Percentiles rank a stretch among this genome's conserved stretches.
These are phyloP conservation scores for Cicer bijugum DNA, from an alignment of 306 rosid species.

Conservation along the genomic window DNA sequence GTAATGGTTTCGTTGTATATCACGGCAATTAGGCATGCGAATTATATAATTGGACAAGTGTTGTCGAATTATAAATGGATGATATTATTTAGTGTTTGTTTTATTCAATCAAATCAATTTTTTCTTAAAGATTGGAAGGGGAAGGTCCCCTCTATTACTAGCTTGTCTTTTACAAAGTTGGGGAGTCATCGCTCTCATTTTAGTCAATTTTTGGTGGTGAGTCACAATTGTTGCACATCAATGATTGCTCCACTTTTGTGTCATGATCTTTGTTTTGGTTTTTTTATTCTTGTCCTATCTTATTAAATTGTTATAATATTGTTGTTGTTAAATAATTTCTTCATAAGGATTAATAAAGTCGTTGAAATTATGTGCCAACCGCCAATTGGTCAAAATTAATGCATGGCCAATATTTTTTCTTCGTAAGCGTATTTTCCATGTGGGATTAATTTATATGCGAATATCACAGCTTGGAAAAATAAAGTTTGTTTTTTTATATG, in stretches of 20 bases:
- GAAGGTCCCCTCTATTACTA: background rate
- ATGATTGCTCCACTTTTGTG: slow-evolving; percentile 52
- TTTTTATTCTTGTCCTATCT: slow-evolving; percentile 12
- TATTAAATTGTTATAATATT: background rate
- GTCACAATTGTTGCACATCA: slow-evolving; percentile 33
- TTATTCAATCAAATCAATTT: background rate
- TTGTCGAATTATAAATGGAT: background rate
- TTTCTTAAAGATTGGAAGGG: slow-evolving; percentile 12
- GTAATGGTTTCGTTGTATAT: background rate
- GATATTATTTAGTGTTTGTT: background rate
- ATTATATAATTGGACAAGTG: slow-evolving; percentile 19
- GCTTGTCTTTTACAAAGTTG: slow-evolving; percentile 10
- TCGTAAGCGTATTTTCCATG: no score
- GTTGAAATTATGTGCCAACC: background rate
- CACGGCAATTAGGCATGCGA: background rate
- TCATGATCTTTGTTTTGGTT: background rate
- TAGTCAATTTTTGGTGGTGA: slow-evolving; percentile 48
- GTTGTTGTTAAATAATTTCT: background rate
- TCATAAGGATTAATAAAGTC: background rate
- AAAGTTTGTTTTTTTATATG: no score
- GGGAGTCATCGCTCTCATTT: background rate
- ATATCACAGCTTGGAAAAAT: no score
- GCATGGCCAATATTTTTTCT: no score
- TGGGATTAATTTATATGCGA: no score
- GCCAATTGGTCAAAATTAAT: background rate